Evolutionary conservation across 1,139 yeast genomes (phyloP), one percentile per base, ranked within the genome.

Genomic region (Candida sojae): DNA sequence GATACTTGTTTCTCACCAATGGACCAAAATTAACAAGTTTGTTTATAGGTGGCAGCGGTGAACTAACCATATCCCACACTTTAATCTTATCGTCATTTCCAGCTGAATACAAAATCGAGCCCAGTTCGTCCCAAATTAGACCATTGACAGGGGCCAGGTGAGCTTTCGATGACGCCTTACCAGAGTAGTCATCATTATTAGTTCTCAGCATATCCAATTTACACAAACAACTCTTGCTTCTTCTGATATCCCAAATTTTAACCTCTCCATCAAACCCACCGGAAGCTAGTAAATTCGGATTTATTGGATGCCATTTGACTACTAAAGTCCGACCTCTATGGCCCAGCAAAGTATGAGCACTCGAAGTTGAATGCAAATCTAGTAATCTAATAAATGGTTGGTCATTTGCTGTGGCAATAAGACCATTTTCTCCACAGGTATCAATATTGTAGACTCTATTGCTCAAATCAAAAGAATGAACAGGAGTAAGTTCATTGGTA

Each of bases 81-180:
- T 91, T 69, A 3, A 88, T 74, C 57, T 82, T 85, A 51, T 88
- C 95, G 60, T 89, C 96, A 49, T 83, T 82, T 0, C 96, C 96
- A 0, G 88, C 71, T 0, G 89, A 78, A 28, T 82, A 68, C 34
- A 90, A 61, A 29, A 75, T 71, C 38, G 77, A 73, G 0, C 96
- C 96, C 29, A 69, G 59, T 12, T 79, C 83, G 49, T 80, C 80
- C 91, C 96, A 89, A 6, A 75, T 69, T 4, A 89, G 62, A 0
- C 95, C 92, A 62, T 89, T 89, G 9, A 87, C 88, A 0, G 87
- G 83, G 1, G 85, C 86, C 64, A 83, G 76, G 58, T 89, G 96
- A 0, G 96, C 91, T 55, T 80, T 82, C 0, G 73, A 77, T 1
- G 76, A 68, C 58, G 46, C 41, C 37, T 49, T 45, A 11, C 69